These are phyloP conservation scores for Akebia trifoliata DNA, from an alignment of 164 flowering plant species.

Conservation along the genomic window DNA sequence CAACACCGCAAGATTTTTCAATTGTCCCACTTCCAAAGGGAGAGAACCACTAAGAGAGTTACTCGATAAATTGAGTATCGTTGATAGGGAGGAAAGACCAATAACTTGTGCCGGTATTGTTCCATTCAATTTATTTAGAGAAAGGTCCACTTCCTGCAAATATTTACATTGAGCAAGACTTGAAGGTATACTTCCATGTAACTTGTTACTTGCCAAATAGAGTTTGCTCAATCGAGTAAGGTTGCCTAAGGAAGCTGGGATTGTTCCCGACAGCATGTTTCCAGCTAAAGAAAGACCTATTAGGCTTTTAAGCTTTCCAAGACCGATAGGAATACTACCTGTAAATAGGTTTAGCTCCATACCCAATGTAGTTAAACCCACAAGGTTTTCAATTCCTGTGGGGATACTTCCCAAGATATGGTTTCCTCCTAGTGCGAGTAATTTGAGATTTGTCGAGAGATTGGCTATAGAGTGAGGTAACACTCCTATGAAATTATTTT, in stretches of 20 bases:
- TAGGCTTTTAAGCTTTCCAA: slow-evolving; percentile 7
- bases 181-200: not conserved
- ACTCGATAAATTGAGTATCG: not conserved
- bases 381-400: not conserved
- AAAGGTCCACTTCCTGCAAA: not conserved
- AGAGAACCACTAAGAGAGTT: slow-evolving; percentile 1
- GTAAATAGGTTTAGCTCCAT: slow-evolving; percentile 2
- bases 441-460: slow-evolving; percentile 1
- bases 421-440: not conserved
- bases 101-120: slow-evolving; percentile 1
- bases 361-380: not conserved
- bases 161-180: not conserved
- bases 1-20: not conserved
- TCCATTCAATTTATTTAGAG: not conserved
- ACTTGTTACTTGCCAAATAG: not conserved
- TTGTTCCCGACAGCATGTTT: not conserved
- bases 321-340: slow-evolving; percentile 5
- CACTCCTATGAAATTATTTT: not conserved
- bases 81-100: not conserved
- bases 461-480: slow-evolving; percentile 1
- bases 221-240: not conserved
- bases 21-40: not conserved
- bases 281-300: not conserved
- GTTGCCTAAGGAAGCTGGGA: slow-evolving; percentile 3
- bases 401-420: slow-evolving; percentile 7